Percentiles rank a stretch among this genome's conserved stretches.
These are phyloP conservation scores for Aspergillus fumigatiaffinis DNA, from an alignment of 2,329 filamentous ascomycete genomes.

Conservation along the genomic window DNA sequence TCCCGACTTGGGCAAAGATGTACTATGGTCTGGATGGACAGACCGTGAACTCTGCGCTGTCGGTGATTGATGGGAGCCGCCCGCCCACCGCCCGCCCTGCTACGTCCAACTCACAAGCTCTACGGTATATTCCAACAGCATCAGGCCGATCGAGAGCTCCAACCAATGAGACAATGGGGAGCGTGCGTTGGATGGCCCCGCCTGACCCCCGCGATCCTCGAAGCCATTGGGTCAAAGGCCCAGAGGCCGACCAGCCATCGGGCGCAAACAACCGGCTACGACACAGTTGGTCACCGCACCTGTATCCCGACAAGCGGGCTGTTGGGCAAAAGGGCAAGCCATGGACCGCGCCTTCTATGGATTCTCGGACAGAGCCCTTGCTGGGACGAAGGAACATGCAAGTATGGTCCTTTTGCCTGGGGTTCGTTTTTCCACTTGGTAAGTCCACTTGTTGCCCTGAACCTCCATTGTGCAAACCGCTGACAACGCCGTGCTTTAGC, in stretches of 20 bases:
- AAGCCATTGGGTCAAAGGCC: slow-evolving; percentile 38
- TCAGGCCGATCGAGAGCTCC: slow-evolving; percentile 28
- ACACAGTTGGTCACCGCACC: slow-evolving; percentile 70
- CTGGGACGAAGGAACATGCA: slow-evolving; percentile 69
- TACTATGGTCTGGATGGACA: slow-evolving; percentile 68
- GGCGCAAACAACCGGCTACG: slow-evolving; percentile 44
- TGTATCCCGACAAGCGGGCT: slow-evolving; percentile 60
- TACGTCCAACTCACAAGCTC: slow-evolving; percentile 28
- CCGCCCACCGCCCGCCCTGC: slow-evolving; percentile 27
- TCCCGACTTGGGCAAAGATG: slow-evolving; percentile 52
- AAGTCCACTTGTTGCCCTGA: slow-evolving; percentile 28
- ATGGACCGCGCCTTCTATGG: slow-evolving; percentile 71
- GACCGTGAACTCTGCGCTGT: slow-evolving; percentile 46
- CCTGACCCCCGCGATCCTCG: slow-evolving; percentile 39
- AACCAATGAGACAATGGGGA: slow-evolving; percentile 17
- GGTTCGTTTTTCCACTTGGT: slow-evolving; percentile 74
- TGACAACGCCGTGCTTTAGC: slow-evolving; percentile 43
- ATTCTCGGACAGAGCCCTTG: slow-evolving; percentile 59
- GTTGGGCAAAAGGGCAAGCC: slow-evolving; percentile 52
- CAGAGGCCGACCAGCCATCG: slow-evolving; percentile 21
- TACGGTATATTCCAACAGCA: slow-evolving; percentile 28
- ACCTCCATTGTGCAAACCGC: neutral
- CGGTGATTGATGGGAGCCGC: slow-evolving; percentile 29
- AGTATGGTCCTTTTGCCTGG: slow-evolving; percentile 68
- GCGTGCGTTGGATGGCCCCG: slow-evolving; percentile 6